Conservation (phyloP, 2,329 filamentous ascomycete genomes). For the Colletotrichum orchidophilum region DNA sequence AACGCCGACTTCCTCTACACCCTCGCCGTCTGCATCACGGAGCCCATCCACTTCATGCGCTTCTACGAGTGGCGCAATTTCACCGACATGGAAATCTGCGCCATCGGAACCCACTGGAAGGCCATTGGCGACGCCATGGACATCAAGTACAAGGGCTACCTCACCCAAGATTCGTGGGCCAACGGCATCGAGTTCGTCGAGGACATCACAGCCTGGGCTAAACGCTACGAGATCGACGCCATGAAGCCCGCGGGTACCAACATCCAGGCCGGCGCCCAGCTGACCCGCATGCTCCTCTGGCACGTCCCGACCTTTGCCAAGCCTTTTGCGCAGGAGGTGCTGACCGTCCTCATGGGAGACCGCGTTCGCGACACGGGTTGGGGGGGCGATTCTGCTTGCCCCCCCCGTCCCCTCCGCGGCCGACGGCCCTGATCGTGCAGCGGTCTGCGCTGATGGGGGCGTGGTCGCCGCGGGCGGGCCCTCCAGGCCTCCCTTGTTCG, state of each 20-base stretch:
- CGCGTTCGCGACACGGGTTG: conserved; percentile 69
- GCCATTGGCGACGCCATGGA: conserved; percentile 75
- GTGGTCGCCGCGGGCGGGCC: too few relatives aligned
- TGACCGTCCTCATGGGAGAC: conserved; percentile 71
- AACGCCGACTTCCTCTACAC: conserved; percentile 52
- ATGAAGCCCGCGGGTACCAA: conserved; percentile 66
- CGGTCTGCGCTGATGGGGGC: too few relatives aligned
- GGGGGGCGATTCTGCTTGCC: too few relatives aligned
- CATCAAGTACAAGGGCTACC: conserved; percentile 60
- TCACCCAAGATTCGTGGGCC: conserved; percentile 50
- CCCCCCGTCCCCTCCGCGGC: too few relatives aligned
- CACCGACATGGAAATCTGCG: conserved; percentile 74
- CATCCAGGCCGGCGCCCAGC: conserved; percentile 63
- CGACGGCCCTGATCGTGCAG: too few relatives aligned
- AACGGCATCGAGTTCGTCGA: conserved; percentile 63
- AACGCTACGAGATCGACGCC: conserved; percentile 64
- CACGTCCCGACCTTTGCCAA: conserved; percentile 57
- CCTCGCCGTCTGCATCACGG: conserved; percentile 68
- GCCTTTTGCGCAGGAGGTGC: conserved; percentile 57
- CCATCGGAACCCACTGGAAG: conserved; percentile 76
- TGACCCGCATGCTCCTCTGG: conserved; percentile 69
- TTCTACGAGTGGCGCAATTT: conserved; percentile 76
- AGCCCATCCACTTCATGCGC: conserved; percentile 71
- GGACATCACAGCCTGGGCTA: conserved; percentile 58
- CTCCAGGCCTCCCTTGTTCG: too few relatives aligned